Base-by-base conservation (phyloP, 257 asterid species). In the Solanum corneliomulleri region DNA sequence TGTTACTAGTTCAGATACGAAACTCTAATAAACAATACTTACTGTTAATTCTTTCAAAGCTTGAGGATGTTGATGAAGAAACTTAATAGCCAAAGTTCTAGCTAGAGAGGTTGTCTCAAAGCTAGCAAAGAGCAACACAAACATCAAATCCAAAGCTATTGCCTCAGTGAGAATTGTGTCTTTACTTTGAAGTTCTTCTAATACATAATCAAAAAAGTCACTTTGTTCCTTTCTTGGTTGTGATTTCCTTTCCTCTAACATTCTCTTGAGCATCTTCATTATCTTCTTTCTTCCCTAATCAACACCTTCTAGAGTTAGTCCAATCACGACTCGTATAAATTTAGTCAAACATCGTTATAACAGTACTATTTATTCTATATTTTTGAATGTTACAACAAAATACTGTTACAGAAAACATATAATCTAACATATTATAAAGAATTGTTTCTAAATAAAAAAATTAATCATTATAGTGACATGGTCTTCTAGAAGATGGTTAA, bases 81-180 rank as follows among this genome's bases (percentile, higher is more conserved):
- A 90, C 52, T 94, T 96, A 27, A 91, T 62, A 8, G 96, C 97
- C 35, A 92, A 89, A 89, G 98, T 94, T 87, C 95, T 91, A 23
- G 98, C 99, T 47, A 93, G 78, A 72, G 99, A 96, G 86, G 98
- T 96, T 20, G 99, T 96, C 85, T 95, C 98, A 27, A 90, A 94
- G 96, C 97, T 96, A 89, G 94, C 99, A 88, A 96, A 96, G 87
- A 96, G 98, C 58, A 96, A 86, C 75, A 95, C 96, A 70, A 96
- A 96, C 98, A 96, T 96, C 91, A 96, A 93, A 88, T 96, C 99
- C 80, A 95, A 92, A 87, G 96, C 98, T 84, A 96, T 96, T 13
- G 87, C 92, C 91, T 95, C 98, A 0, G 98, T 96, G 35, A 96
- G 92, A 75, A 95, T 58, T 12, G 97, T 93, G 66, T 92, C 95